phyloP scores from a whole-genome alignment of 140 eudicot species.

The Artemisia princeps region DNA sequence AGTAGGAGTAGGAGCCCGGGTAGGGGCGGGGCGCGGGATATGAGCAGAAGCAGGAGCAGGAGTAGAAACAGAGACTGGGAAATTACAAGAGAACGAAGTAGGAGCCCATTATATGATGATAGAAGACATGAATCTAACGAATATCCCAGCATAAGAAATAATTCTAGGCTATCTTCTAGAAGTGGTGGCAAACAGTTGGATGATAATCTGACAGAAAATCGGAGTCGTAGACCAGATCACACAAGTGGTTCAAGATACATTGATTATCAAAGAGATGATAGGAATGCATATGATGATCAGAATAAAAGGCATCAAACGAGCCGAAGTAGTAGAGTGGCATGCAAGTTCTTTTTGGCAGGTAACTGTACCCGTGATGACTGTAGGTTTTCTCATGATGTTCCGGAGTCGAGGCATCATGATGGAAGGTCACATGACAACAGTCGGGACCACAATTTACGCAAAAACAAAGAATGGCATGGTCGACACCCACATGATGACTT shows the following conservation, averaged over 20 bases:
- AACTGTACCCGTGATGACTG: slow-evolving; percentile 62
- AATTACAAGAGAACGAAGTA: slow-evolving; percentile 26
- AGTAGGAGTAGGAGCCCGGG: slow-evolving; percentile 31
- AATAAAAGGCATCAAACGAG: slow-evolving; percentile 31
- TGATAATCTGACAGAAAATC: slow-evolving; percentile 24
- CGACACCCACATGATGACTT: slow-evolving; percentile 23
- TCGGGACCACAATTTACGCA: slow-evolving; percentile 18
- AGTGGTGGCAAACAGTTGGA: slow-evolving; percentile 26
- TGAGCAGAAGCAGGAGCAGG: slow-evolving; percentile 30
- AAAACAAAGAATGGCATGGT: slow-evolving; percentile 28
- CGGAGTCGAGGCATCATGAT: slow-evolving; percentile 18
- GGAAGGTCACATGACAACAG: slow-evolving; percentile 30
- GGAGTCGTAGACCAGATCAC: slow-evolving; percentile 16
- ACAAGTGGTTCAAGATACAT: slow-evolving; percentile 30
- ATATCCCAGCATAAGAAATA: slow-evolving; percentile 27
- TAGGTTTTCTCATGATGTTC: slow-evolving; percentile 57
- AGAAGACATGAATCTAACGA: slow-evolving; percentile 38
- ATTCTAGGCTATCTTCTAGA: slow-evolving; percentile 30
- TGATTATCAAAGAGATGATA: slow-evolving; percentile 30
- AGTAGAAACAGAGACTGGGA: slow-evolving; percentile 26
- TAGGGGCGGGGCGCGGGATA: slow-evolving; percentile 13
- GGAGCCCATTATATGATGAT: slow-evolving; percentile 38
- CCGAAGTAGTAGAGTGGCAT: slow-evolving; percentile 34
- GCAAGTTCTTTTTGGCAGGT: slow-evolving; percentile 65
- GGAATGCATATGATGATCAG: slow-evolving; percentile 26